Evolutionary conservation across 2,329 filamentous ascomycete genomes (phyloP).

Genomic region (Anthostomella pinea): DNA sequence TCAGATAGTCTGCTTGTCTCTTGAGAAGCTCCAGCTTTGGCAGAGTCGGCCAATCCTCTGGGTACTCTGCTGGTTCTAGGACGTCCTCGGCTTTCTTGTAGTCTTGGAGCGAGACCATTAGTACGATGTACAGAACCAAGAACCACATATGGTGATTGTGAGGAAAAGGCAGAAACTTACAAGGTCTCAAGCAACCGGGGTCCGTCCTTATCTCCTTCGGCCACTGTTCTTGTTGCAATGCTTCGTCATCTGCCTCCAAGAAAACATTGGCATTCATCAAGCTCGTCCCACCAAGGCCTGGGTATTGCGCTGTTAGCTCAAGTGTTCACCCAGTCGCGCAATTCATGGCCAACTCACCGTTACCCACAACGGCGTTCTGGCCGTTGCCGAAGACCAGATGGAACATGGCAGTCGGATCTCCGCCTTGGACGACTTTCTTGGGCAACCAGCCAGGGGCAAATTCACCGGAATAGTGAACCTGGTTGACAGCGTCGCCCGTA

Average conservation of each 20-base stretch:
- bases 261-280: conserved; percentile 68
- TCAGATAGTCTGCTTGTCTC: conserved; percentile 53
- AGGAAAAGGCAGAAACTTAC: conserved; percentile 35
- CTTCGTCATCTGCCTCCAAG: conserved; percentile 54
- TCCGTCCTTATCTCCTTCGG: conserved; percentile 53
- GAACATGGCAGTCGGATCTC: conserved; percentile 60
- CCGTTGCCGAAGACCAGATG: conserved; percentile 62
- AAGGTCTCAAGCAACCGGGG: conserved; percentile 42
- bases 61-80: conserved; percentile 58
- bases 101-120: conserved; percentile 37
- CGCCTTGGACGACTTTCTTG: conserved; percentile 43
- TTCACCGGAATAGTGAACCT: conserved; percentile 57
- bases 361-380: conserved; percentile 60
- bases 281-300: conserved; percentile 62
- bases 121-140: not conserved
- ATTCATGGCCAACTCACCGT: conserved; percentile 40
- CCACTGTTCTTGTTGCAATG: conserved; percentile 54
- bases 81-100: conserved; percentile 55
- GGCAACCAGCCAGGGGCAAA: conserved; percentile 42
- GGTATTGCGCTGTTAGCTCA: no score
- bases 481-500: conserved; percentile 42
- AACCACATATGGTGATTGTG: not conserved
- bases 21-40: conserved; percentile 57
- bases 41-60: conserved; percentile 53
- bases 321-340: conserved; percentile 4